A percentile compares a stretch with the other conserved stretches of the same genome.
Evolutionary conservation across 441 rosid genomes (phyloP).

Genomic region (Aleurites moluccanus): DNA sequence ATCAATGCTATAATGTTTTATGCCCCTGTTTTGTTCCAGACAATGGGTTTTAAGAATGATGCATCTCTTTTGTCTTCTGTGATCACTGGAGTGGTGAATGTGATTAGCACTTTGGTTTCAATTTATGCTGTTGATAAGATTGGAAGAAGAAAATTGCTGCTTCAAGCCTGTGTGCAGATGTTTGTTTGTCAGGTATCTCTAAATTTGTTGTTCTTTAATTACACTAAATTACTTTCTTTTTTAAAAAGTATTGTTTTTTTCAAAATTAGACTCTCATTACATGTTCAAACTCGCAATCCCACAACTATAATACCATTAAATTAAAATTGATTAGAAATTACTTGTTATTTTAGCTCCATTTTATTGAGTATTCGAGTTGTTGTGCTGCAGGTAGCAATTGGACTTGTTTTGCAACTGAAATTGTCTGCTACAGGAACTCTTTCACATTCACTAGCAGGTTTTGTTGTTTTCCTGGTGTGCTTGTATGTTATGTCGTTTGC

Average conservation of each 20-base stretch:
- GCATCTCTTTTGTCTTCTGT: constrained; percentile 12
- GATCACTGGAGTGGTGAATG: constrained; percentile 5
- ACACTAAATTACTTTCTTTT: no score
- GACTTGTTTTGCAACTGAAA: neutral
- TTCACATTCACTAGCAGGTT: neutral
- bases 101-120: constrained; percentile 9
- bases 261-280: no score
- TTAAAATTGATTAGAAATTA: no score
- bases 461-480: neutral
- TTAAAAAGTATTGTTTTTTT: no score
- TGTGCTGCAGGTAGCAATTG: constrained; percentile 4
- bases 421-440: neutral
- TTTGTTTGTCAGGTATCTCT: neutral
- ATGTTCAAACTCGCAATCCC: no score
- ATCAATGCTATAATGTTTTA: constrained; percentile 23
- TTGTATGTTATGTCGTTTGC: constrained; percentile 10
- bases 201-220: no score
- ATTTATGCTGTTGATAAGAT: constrained; percentile 9
- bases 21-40: constrained; percentile 18
- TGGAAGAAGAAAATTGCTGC: constrained; percentile 12
- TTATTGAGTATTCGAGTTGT: neutral
- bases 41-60: constrained; percentile 19
- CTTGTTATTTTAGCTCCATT: neutral
- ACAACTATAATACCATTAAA: no score
- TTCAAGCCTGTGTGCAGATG: constrained; percentile 3